Percentiles rank a stretch among this genome's conserved stretches.
Conservation (phyloP, 345 rosid genomes). For the Brassica napus region Da-Ae NC_063435.1:14573001-14573500, state of each 20-base stretch:
- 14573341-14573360: background rate
- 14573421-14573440: background rate
- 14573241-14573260: background rate
- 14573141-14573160: background rate
- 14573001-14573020: background rate
- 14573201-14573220: background rate
- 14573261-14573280: background rate
- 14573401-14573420: background rate
- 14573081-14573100: background rate
- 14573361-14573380: too few relatives aligned
- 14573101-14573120: background rate
- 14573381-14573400: too few relatives aligned
- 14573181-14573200: background rate
- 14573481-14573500: background rate
- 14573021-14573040: background rate
- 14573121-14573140: background rate
- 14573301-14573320: background rate
- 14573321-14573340: background rate
- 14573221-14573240: background rate
- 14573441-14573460: background rate
- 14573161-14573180: too few relatives aligned
- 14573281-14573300: background rate
- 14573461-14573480: background rate
- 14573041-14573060: background rate
- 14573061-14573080: background rate